phyloP scores from a whole-genome alignment of 2,329 filamentous ascomycete genomes.

The Aspergillus flavus region DNA sequence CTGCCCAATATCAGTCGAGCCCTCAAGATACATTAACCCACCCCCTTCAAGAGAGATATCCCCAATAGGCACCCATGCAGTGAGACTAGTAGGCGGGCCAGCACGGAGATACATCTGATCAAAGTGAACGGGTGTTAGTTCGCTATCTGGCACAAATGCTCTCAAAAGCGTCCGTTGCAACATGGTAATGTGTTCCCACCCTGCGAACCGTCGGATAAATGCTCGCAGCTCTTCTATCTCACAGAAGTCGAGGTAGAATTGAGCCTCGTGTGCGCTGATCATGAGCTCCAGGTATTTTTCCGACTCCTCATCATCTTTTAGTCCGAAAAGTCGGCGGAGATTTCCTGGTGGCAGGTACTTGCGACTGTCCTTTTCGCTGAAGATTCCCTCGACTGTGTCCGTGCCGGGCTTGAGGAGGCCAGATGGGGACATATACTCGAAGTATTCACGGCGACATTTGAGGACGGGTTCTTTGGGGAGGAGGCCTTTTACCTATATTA shows the following conservation, averaged over 20 bases:
- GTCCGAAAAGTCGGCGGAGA: slow-evolving; percentile 35
- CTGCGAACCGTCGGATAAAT: slow-evolving; percentile 23
- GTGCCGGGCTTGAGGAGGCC: slow-evolving; percentile 42
- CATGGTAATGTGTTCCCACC: slow-evolving; percentile 34
- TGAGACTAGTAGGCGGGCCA: slow-evolving; percentile 29
- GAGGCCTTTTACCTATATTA: not conserved
- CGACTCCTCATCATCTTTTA: slow-evolving; percentile 38
- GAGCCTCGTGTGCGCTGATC: not conserved
- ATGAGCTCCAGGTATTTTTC: slow-evolving; percentile 3
- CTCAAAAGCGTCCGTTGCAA: slow-evolving; percentile 33
- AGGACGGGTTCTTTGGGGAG: not conserved
- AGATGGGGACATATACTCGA: slow-evolving; percentile 40
- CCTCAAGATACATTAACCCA: slow-evolving; percentile 41
- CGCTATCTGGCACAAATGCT: slow-evolving; percentile 35
- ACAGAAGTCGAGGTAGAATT: slow-evolving; percentile 2
- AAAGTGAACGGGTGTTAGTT: slow-evolving; percentile 39
- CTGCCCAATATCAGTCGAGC: slow-evolving; percentile 6
- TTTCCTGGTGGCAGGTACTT: slow-evolving; percentile 36
- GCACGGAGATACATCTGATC: slow-evolving; percentile 42
- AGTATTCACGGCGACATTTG: slow-evolving; percentile 44
- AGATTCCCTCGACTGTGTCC: slow-evolving; percentile 42
- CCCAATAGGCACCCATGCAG: slow-evolving; percentile 35
- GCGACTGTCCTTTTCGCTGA: slow-evolving; percentile 34
- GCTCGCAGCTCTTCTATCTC: not conserved
- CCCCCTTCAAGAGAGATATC: slow-evolving; percentile 38